Evolutionary conservation across 2,329 filamentous ascomycete species (phyloP).

Genomic region (Rutstroemia sp.): DNA sequence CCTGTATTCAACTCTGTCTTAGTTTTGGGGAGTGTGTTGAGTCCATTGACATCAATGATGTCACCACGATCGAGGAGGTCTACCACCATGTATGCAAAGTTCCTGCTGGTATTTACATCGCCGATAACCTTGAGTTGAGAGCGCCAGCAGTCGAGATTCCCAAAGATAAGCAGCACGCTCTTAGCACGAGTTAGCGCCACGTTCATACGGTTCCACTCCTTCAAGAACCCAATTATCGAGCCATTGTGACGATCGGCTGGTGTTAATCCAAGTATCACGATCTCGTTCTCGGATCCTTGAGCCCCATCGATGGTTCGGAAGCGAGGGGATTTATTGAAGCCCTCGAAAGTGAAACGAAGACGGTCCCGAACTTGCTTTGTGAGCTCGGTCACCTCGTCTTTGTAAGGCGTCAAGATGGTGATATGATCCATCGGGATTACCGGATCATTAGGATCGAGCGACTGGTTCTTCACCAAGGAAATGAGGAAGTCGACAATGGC

Average conservation of each 20-base stretch:
- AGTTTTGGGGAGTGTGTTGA: not conserved
- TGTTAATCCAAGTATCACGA: constrained; percentile 9
- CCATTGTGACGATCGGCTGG: constrained; percentile 3
- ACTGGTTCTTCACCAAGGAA: no score
- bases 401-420: constrained; percentile 10
- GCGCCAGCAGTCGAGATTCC: constrained; percentile 11
- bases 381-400: constrained; percentile 2
- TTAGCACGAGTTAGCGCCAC: constrained; percentile 12
- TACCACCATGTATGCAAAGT: constrained; percentile 4
- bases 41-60: constrained; percentile 3
- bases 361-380: no score
- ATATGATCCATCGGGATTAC: no score
- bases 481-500: not conserved
- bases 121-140: not conserved
- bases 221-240: constrained; percentile 7
- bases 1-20: no score
- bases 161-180: constrained; percentile 4
- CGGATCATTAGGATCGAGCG: no score
- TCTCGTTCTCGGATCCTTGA: constrained; percentile 8
- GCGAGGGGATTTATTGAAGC: not conserved
- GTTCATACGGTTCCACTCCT: constrained; percentile 12
- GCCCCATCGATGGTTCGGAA: constrained; percentile 12
- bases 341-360: no score
- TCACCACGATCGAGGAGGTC: constrained; percentile 9
- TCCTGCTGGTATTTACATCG: not conserved